A percentile compares a stretch with the other conserved stretches of the same genome.
phyloP scores from a whole-genome alignment of 108 stramenopile genomes.

The Nitzschia inconspicua region DNA sequence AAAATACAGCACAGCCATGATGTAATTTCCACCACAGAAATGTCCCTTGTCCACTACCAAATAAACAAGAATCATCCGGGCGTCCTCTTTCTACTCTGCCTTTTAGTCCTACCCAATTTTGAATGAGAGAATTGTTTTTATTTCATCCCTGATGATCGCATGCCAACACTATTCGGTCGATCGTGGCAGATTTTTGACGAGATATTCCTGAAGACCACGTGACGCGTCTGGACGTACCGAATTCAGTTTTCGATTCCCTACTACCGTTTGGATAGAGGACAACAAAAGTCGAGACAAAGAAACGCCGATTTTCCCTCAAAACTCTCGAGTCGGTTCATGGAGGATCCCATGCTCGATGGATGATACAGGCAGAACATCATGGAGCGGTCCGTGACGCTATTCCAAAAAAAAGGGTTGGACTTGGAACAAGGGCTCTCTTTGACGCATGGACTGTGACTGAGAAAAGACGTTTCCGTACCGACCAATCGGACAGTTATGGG shows the following conservation, averaged over 20 bases:
- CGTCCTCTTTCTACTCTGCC: no score
- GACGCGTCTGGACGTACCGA: conserved; percentile 42
- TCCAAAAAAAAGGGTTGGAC: conserved; percentile 5
- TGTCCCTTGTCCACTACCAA: no score
- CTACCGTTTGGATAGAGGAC: conserved; percentile 38
- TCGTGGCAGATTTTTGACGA: conserved; percentile 51
- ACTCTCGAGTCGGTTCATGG: conserved; percentile 12
- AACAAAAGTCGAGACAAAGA: no score
- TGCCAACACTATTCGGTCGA: conserved; percentile 68
- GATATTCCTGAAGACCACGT: conserved; percentile 42
- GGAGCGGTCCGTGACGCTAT: conserved; percentile 18
- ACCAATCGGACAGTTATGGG: conserved; percentile 1
- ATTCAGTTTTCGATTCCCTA: conserved; percentile 52
- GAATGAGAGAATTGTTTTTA: no score
- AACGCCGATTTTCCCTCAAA: conserved; percentile 19
- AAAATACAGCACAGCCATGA: no score
- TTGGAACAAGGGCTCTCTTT: conserved; percentile 28
- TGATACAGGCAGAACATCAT: conserved; percentile 23
- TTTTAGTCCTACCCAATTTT: no score
- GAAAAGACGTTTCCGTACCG: no score
- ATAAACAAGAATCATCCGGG: no score
- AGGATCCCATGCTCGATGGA: conserved; percentile 35
- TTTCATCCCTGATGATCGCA: no score
- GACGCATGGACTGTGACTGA: conserved; percentile 14
- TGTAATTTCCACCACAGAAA: no score